Evolutionary conservation across 208 protist genomes (phyloP), one percentile per base, ranked within the genome.

Genomic region (Trypanosoma congolense): DNA sequence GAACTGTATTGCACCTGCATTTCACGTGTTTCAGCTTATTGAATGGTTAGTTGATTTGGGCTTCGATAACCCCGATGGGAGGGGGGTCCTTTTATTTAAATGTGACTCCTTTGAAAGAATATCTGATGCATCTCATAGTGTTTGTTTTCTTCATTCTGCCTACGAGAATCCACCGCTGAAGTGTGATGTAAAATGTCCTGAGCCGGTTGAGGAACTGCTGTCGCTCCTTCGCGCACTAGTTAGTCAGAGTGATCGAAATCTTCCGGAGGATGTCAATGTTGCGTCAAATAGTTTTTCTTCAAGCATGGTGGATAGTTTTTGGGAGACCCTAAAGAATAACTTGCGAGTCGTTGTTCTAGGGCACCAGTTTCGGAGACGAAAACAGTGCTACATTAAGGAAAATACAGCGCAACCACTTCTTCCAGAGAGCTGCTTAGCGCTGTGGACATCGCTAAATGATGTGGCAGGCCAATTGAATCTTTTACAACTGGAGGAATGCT

Each of bases 1-100:
- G 44, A 31, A 29, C 22, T 29, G 29, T 57, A 19, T 69, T 33
- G 18, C 62, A 14, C 38, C 46, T 24, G 48, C 49, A 25, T 69
- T 69, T 42, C 25, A 52, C 50, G 0, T 57, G 21, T 44, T 69
- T 61, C 10, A 52, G 5, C 25, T 69, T 10, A 45, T 62, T 57
- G 48, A 61, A 28, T 69, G 62, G 62, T 36, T 69, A n/a, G 29
- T 40, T 12, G 12, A 31, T 8, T 25, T 55, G 6, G 62, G 62
- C 10, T 69, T 69, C 45, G 48, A 57, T 19, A 29, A 69, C 0
- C 43, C 57, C 47, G 18, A 28, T 45, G 62, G 60, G 14, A 18
- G 43, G 43, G 56, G 54, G 14, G n/a, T 61, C 9, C 42, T 69
- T 18, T 16, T 35, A 21, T 61, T 61, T 57, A 35, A 29, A 21